Base-by-base conservation (phyloP, 1,284 basidiomycete species). In the Fomitopsis betulina region DNA sequence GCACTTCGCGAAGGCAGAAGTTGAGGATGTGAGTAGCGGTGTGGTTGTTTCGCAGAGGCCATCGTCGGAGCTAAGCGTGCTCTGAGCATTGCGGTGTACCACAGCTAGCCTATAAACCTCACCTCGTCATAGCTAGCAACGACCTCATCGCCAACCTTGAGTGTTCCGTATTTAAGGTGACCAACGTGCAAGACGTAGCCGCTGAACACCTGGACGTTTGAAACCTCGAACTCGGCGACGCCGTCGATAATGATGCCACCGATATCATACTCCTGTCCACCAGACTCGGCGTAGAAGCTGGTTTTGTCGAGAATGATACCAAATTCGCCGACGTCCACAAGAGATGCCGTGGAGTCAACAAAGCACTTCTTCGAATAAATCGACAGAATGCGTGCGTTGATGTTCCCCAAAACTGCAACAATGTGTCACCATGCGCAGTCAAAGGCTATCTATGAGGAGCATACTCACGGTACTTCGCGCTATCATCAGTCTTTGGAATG, bases 1-100 rank as follows among this genome's bases (percentile, higher is more conserved):
- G 86, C 3, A 94, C 84, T 71, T 98, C 96, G 33, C 97, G 90
- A 5, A 99, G 84, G 57, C 81, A 85, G 72, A 82, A 99, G 79
- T 99, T 99, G 68, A 99, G 91, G 64, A 99, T 96, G 73, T 99
- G 97, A 0, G 97, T 99, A 15, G 91, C 96, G 25, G 96, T 99
- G 78, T 99, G 97, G 71, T 99, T 99, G 76, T 95, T 98, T 60
- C 95, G 87, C 60, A 99, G 78, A 0, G 96, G 96, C 89, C 92
- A 95, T 60, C 97, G 86, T 53, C 96, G 93, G 45, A 94, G 84
- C 90, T 93, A 57, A 13, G 52, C 38, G 55, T 15, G 49, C 63
- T 21, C 1, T 47, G 3, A 47, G 25, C 13, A 68, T 58, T 25
- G 17, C 25, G 17, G 25, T 9, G 12, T 12, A 15, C 2, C 27